A percentile compares a stretch with the other conserved stretches of the same genome.
Evolutionary conservation across 768 basidiomycete genomes (phyloP).

Genomic region (Agaricus subrufescens): DNA sequence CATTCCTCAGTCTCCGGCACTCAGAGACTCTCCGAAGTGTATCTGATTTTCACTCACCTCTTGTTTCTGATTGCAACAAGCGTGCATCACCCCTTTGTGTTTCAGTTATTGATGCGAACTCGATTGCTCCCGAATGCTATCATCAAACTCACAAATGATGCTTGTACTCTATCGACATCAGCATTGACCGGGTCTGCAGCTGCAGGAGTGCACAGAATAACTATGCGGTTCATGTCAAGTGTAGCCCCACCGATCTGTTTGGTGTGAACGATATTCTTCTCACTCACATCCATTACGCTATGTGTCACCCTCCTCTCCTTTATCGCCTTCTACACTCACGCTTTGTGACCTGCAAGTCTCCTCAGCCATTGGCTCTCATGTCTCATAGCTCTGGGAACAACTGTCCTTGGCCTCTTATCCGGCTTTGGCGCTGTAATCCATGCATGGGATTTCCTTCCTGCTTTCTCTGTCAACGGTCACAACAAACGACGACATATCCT

Average conservation of each 20-base stretch:
- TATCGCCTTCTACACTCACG: constrained; percentile 53
- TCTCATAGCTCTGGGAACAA: constrained; percentile 72
- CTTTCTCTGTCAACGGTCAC: too few species aligned
- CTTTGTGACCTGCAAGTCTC: constrained; percentile 35
- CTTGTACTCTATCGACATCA: too few species aligned
- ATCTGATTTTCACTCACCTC: too few species aligned
- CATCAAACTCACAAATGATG: too few species aligned
- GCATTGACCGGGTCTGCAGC: too few species aligned
- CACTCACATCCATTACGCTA: constrained; percentile 42
- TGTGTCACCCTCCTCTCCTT: constrained; percentile 61
- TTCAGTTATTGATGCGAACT: too few species aligned
- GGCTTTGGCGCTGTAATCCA: constrained; percentile 74
- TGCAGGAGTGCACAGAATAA: too few species aligned
- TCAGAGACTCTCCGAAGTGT: too few species aligned
- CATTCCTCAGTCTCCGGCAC: too few species aligned
- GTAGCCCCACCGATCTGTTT: constrained; percentile 17
- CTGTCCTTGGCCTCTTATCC: constrained; percentile 74
- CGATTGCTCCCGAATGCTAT: too few species aligned
- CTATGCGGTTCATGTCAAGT: background rate
- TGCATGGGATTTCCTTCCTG: constrained; percentile 58
- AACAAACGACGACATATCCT: constrained; percentile 30
- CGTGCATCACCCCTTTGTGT: too few species aligned
- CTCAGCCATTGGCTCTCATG: constrained; percentile 52
- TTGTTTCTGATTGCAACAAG: too few species aligned
- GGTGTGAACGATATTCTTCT: background rate